Conservation (phyloP, 805 yeast genomes). For the Candida corydali region DNA sequence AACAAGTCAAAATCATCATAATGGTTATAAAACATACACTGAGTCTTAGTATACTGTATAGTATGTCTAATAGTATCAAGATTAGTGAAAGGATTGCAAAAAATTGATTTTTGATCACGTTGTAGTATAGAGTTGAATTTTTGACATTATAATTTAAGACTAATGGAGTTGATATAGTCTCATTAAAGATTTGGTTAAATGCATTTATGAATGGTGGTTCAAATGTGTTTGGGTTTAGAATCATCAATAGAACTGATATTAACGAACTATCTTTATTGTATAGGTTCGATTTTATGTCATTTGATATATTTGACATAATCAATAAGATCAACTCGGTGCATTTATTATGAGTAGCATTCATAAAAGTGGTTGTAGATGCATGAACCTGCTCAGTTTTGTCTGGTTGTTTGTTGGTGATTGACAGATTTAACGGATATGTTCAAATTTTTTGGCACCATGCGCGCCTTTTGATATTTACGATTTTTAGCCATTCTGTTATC, state of each 20-base stretch:
- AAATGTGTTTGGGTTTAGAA: slow-evolving; percentile 19
- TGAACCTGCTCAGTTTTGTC: too few species aligned
- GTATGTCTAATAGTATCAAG: slow-evolving; percentile 15
- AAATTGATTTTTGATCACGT: background rate
- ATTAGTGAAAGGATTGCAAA: slow-evolving; percentile 4
- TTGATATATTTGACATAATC: slow-evolving; percentile 6
- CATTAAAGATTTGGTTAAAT: slow-evolving; percentile 13
- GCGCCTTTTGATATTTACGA: too few species aligned
- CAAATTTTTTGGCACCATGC: too few species aligned
- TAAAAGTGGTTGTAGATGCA: slow-evolving; percentile 3
- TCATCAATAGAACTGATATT: slow-evolving; percentile 12
- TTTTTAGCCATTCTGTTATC: too few species aligned
- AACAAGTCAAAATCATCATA: slow-evolving; percentile 12
- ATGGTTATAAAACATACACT: slow-evolving; percentile 12
- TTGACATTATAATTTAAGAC: slow-evolving; percentile 1
- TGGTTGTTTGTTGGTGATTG: too few species aligned
- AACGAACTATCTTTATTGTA: too few species aligned
- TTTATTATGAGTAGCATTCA: too few species aligned
- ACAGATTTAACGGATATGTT: too few species aligned
- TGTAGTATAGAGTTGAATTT: background rate
- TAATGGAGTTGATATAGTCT: slow-evolving; percentile 5
- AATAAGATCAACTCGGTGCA: slow-evolving; percentile 5
- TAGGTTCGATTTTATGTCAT: slow-evolving; percentile 9
- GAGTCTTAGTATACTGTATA: slow-evolving; percentile 15
- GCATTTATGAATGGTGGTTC: slow-evolving; percentile 24